These are phyloP conservation scores for Neofusicoccum sp. DNA, from an alignment of 2,329 filamentous ascomycete genomes.

Conservation along the genomic window DNA sequence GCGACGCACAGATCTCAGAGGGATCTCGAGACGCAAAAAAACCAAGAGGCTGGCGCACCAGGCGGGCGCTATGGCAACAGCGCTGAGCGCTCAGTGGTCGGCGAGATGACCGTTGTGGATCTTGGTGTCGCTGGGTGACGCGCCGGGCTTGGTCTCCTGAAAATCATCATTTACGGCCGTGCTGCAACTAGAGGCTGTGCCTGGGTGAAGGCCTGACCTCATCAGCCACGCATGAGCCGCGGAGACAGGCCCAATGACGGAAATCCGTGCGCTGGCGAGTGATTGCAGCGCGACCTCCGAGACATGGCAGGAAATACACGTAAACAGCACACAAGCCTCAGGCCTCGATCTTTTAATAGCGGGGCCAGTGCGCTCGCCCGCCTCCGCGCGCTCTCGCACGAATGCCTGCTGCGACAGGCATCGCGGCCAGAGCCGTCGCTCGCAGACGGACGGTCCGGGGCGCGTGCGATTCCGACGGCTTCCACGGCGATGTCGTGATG, in stretches of 20 bases:
- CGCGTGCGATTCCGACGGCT: background rate
- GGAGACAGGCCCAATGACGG: background rate
- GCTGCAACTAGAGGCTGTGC: background rate
- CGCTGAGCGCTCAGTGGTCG: background rate
- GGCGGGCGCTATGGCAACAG: constrained; percentile 1
- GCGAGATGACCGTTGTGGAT: background rate
- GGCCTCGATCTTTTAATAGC: background rate
- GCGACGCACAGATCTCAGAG: background rate
- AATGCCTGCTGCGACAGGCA: background rate
- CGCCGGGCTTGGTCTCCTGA: constrained; percentile 7
- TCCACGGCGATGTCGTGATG: constrained; percentile 4
- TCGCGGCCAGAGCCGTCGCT: background rate
- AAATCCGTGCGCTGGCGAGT: background rate
- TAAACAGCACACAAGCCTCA: background rate
- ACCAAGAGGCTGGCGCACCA: constrained; percentile 2
- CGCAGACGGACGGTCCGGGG: no score
- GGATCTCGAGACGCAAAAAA: constrained; percentile 1
- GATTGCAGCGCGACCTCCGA: constrained; percentile 10
- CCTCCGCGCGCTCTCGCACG: background rate
- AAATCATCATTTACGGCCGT: constrained; percentile 12
- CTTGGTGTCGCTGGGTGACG: constrained; percentile 6
- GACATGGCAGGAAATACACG: constrained; percentile 15
- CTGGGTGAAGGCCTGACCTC: background rate
- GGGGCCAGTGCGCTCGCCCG: background rate
- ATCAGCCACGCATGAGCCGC: constrained; percentile 12